These are phyloP conservation scores for Penicillium canescens DNA, from an alignment of 495 filamentous ascomycete species.

Conservation along the genomic window DNA sequence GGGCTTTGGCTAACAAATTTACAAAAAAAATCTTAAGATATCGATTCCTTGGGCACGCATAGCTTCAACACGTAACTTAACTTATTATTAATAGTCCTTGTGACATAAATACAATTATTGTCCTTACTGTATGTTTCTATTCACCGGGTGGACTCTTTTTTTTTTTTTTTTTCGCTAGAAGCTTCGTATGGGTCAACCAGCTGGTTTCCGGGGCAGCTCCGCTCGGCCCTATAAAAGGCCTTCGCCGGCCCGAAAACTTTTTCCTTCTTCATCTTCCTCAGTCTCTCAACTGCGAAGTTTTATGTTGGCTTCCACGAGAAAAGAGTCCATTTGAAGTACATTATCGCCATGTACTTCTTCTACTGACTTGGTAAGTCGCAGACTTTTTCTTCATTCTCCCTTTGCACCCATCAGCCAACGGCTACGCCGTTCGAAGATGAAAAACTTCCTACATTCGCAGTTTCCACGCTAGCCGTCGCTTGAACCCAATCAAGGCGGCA, in stretches of 20 bases:
- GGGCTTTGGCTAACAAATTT: neutral
- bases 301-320: slow-evolving; percentile 8
- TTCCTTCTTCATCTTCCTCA: slow-evolving; percentile 25
- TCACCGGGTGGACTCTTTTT: slow-evolving; percentile 1
- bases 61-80: too few relatives aligned
- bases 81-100: too few relatives aligned
- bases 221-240: slow-evolving; percentile 38
- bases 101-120: neutral
- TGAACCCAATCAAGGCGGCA: slow-evolving; percentile 49
- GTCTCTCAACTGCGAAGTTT: slow-evolving; percentile 10
- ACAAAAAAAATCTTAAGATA: neutral
- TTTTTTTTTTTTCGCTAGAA: slow-evolving; percentile 28
- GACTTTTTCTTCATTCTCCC: slow-evolving; percentile 10
- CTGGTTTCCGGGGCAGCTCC: slow-evolving; percentile 38
- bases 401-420: slow-evolving; percentile 15
- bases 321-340: neutral
- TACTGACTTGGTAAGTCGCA: slow-evolving; percentile 26
- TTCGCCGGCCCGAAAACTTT: slow-evolving; percentile 26
- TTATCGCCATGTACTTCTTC: slow-evolving; percentile 8
- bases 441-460: slow-evolving; percentile 55
- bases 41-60: too few relatives aligned
- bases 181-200: slow-evolving; percentile 21
- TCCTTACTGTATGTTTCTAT: neutral
- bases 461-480: slow-evolving; percentile 54
- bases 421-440: slow-evolving; percentile 45